phyloP scores from a whole-genome alignment of 805 yeast genomes.

The Gaillardinia entomophila region DNA sequence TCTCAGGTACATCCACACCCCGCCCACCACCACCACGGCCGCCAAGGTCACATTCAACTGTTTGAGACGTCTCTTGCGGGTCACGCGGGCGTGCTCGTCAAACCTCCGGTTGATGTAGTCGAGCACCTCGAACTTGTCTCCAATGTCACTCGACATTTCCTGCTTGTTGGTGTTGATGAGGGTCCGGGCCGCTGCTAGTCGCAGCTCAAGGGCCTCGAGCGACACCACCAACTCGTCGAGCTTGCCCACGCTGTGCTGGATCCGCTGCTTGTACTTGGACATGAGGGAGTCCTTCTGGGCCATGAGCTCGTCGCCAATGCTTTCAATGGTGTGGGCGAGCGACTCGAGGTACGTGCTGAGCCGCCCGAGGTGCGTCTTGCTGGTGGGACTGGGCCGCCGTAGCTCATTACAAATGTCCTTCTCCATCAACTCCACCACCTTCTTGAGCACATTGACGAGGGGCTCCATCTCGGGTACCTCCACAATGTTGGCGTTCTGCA shows the following conservation, averaged over 20 bases:
- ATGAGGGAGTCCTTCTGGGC: conserved; percentile 11
- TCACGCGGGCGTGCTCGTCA: conserved; percentile 17
- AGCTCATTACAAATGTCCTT: conserved; percentile 3
- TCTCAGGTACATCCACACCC: too few relatives aligned
- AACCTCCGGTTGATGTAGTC: conserved; percentile 26
- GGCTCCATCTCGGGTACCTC: conserved; percentile 1
- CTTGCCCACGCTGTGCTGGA: conserved; percentile 20
- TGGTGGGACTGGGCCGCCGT: background rate
- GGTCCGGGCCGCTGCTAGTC: conserved; percentile 18
- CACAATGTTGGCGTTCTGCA: background rate
- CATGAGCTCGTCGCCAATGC: conserved; percentile 13
- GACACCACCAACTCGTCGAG: conserved; percentile 21
- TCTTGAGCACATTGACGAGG: conserved; percentile 1
- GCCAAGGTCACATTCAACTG: conserved; percentile 17
- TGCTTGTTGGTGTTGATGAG: conserved; percentile 20
- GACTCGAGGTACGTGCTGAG: conserved; percentile 13
- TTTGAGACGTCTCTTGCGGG: conserved; percentile 22
- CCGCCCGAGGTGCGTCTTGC: conserved; percentile 7
- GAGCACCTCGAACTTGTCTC: conserved; percentile 22
- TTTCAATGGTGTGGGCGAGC: conserved; percentile 12
- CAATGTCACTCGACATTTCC: conserved; percentile 18
- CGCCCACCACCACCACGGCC: conserved; percentile 11
- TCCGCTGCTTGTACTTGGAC: conserved; percentile 16
- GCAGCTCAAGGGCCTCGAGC: conserved; percentile 18
- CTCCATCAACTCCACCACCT: conserved; percentile 3